Percentiles rank a stretch among this genome's conserved stretches.
phyloP scores from a whole-genome alignment of 495 filamentous ascomycete species.

The Hyaloscypha bicolor region DNA sequence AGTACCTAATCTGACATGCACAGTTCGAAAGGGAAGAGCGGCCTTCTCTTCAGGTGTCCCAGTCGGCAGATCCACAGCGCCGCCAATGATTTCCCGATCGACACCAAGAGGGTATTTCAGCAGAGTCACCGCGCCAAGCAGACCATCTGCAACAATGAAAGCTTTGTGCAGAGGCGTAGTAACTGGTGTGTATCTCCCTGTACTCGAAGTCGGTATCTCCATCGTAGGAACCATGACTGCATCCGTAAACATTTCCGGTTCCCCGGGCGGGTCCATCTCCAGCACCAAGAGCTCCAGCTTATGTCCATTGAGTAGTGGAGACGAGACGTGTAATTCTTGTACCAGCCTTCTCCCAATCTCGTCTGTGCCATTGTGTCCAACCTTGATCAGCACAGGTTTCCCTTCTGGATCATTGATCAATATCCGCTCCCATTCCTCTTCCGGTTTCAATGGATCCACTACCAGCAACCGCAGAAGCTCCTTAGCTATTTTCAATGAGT shows the following conservation, averaged over 20 bases:
- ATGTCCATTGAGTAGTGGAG: conserved; percentile 64
- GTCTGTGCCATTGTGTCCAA: conserved; percentile 32
- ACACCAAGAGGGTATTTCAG: conserved; percentile 40
- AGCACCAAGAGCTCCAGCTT: conserved; percentile 82
- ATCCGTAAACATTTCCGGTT: conserved; percentile 41
- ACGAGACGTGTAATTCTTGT: conserved; percentile 60
- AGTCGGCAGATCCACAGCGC: conserved; percentile 46
- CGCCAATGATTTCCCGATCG: conserved; percentile 38
- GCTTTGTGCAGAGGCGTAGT: conserved; percentile 86
- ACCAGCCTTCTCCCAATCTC: conserved; percentile 37
- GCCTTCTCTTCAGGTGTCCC: conserved; percentile 37
- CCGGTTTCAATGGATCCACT: conserved; percentile 71
- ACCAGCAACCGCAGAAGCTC: conserved; percentile 71
- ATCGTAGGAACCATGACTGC: conserved; percentile 73
- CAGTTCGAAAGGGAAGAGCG: conserved; percentile 40
- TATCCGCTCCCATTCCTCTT: conserved; percentile 70
- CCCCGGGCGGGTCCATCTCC: conserved; percentile 35
- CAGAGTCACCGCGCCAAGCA: conserved; percentile 46
- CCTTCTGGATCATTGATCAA: conserved; percentile 49
- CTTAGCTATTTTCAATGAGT: conserved; percentile 43
- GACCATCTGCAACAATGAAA: conserved; percentile 71
- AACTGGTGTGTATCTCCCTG: conserved; percentile 62
- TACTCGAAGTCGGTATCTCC: conserved; percentile 62
- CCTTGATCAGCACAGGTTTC: conserved; percentile 48
- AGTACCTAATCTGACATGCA: conserved; percentile 58